Conservation (phyloP, 805 yeast species). For the Teunomyces kruisii region DNA sequence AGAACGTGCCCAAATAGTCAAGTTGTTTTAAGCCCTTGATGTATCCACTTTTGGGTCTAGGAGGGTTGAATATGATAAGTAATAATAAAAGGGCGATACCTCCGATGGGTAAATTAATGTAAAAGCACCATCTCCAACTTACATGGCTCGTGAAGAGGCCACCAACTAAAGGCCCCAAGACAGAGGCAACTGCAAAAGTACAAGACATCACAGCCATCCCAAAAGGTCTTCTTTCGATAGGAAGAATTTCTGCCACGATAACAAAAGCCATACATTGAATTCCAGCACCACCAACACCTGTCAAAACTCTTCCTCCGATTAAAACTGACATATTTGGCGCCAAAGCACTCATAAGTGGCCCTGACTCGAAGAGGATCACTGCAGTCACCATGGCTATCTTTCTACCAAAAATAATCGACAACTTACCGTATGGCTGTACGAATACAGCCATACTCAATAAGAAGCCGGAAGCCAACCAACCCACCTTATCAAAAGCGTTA, state of each 20-base stretch:
- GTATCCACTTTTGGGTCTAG: conserved; percentile 36
- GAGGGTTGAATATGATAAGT: conserved; percentile 19
- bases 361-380: conserved; percentile 29
- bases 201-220: conserved; percentile 19
- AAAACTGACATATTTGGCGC: conserved; percentile 36
- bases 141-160: conserved; percentile 25
- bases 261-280: conserved; percentile 28
- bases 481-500: conserved; percentile 30
- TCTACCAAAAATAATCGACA: conserved; percentile 37
- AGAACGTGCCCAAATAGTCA: conserved; percentile 20
- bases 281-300: conserved; percentile 40
- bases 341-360: conserved; percentile 39
- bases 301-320: conserved; percentile 41
- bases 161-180: conserved; percentile 24
- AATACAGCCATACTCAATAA: conserved; percentile 33
- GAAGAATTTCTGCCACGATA: conserved; percentile 30
- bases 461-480: conserved; percentile 40
- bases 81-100: conserved; percentile 19
- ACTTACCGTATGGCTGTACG: conserved; percentile 37
- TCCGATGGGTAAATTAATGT: conserved; percentile 26
- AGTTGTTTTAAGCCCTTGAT: conserved; percentile 14
- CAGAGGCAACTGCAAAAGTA: conserved; percentile 21
- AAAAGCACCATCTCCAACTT: conserved; percentile 28
- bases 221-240: conserved; percentile 25
- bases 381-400: conserved; percentile 26